phyloP scores from a whole-genome alignment of 371 early-diverging fungal genomes.

The Mucor irregularis region DNA sequence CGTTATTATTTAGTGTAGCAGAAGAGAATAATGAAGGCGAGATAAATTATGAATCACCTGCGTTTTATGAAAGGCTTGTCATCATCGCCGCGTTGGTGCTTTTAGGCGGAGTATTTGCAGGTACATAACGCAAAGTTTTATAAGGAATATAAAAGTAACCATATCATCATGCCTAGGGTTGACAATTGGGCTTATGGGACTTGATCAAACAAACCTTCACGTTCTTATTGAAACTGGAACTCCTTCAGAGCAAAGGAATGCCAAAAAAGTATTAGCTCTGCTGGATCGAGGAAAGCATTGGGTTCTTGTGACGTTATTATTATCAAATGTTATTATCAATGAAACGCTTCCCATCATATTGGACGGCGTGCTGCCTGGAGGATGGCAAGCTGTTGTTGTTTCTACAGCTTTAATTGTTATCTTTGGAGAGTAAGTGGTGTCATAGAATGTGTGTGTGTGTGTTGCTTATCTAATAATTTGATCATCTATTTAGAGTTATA shows the following conservation, averaged over 20 bases:
- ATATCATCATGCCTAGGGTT: constrained; percentile 71
- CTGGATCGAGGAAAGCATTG: constrained; percentile 75
- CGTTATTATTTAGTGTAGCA: constrained; percentile 6
- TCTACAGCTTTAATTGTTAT: constrained; percentile 88
- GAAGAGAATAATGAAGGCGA: constrained; percentile 7
- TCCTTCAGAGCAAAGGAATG: constrained; percentile 61
- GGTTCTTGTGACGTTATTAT: constrained; percentile 85
- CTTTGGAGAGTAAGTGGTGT: constrained; percentile 82
- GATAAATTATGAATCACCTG: constrained; percentile 19
- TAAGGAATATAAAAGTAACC: neutral
- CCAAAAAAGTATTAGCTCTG: constrained; percentile 67
- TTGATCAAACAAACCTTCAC: constrained; percentile 68
- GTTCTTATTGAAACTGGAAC: constrained; percentile 73
- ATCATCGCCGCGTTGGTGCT: constrained; percentile 57
- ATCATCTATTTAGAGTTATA: constrained; percentile 47
- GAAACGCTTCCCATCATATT: constrained; percentile 93
- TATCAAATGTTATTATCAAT: constrained; percentile 92
- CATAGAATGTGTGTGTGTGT: neutral
- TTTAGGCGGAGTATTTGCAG: constrained; percentile 75
- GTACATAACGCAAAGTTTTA: constrained; percentile 22
- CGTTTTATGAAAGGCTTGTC: constrained; percentile 45
- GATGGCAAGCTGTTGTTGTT: constrained; percentile 83
- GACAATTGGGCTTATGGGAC: constrained; percentile 84
- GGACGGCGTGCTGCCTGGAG: constrained; percentile 74
- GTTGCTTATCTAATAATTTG: constrained; percentile 17